Percentiles rank a stretch among this genome's conserved stretches.
Evolutionary conservation across 495 filamentous ascomycete genomes (phyloP).

Genomic region (Lichina pygmaea): DNA sequence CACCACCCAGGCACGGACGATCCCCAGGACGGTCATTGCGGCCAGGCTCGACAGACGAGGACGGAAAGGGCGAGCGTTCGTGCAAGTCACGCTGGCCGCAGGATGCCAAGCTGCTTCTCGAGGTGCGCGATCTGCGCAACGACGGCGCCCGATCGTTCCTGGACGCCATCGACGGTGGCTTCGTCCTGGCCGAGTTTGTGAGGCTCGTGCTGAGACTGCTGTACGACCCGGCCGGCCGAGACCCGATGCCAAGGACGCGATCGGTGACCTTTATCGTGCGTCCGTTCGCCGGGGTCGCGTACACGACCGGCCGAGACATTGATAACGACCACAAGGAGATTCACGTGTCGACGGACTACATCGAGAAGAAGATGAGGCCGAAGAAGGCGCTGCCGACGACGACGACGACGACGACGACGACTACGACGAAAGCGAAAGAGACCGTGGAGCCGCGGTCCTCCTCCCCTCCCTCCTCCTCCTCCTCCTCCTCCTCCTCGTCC

Average conservation of each 20-base stretch:
- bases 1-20: too few relatives aligned
- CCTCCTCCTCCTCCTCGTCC: too few relatives aligned
- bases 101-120: slow-evolving; percentile 11
- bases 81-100: not conserved
- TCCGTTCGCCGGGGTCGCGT: slow-evolving; percentile 58
- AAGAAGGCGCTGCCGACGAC: too few relatives aligned
- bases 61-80: too few relatives aligned
- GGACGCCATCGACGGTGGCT: slow-evolving; percentile 23
- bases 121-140: slow-evolving; percentile 42
- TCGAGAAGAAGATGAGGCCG: slow-evolving; percentile 12
- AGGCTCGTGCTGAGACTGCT: slow-evolving; percentile 33
- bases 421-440: slow-evolving; percentile 5
- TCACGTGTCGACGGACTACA: slow-evolving; percentile 59
- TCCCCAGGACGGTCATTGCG: too few relatives aligned
- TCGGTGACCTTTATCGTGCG: slow-evolving; percentile 75
- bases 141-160: slow-evolving; percentile 36
- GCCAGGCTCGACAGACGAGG: too few relatives aligned
- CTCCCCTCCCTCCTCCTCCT: too few relatives aligned
- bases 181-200: slow-evolving; percentile 33
- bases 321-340: slow-evolving; percentile 89
- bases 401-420: slow-evolving; percentile 11
- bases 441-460: too few relatives aligned
- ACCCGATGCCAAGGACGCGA: slow-evolving; percentile 25
- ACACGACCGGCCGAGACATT: slow-evolving; percentile 60
- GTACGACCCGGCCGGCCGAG: slow-evolving; percentile 18